Conservation (phyloP, 225 moss, liverwort and hornwort genomes). For the Pleurozium schreberi region DNA sequence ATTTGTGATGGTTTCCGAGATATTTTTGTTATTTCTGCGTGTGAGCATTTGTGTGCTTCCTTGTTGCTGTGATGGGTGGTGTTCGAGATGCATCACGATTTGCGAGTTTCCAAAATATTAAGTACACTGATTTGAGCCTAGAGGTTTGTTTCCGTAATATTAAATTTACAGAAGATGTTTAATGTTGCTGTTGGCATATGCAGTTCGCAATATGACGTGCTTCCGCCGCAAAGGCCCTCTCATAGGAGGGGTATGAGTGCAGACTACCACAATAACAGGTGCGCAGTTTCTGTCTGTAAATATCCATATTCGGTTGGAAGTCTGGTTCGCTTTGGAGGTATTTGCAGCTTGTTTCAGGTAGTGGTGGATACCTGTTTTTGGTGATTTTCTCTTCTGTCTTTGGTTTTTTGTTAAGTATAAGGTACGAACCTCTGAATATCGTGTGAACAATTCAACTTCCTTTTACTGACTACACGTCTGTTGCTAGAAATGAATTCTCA, state of each 20-base stretch:
- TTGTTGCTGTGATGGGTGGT: background rate
- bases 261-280: slow-evolving; percentile 40
- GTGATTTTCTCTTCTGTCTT: background rate
- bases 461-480: background rate
- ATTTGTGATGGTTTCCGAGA: background rate
- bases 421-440: background rate
- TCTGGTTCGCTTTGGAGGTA: background rate
- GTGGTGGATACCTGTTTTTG: background rate
- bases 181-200: background rate
- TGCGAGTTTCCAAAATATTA: background rate
- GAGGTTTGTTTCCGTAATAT: background rate
- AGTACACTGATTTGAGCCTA: background rate
- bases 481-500: background rate
- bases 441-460: background rate
- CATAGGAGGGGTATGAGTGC: slow-evolving; percentile 52
- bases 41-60: background rate
- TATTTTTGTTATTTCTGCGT: background rate
- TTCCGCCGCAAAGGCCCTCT: slow-evolving; percentile 22
- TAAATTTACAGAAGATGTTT: background rate
- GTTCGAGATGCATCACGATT: background rate
- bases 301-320: background rate
- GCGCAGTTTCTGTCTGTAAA: background rate
- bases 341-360: background rate
- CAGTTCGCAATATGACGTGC: slow-evolving; percentile 43
- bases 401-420: background rate